phyloP scores from a whole-genome alignment of 345 rosid species.

The Crucihimalaya himalaica region DNA sequence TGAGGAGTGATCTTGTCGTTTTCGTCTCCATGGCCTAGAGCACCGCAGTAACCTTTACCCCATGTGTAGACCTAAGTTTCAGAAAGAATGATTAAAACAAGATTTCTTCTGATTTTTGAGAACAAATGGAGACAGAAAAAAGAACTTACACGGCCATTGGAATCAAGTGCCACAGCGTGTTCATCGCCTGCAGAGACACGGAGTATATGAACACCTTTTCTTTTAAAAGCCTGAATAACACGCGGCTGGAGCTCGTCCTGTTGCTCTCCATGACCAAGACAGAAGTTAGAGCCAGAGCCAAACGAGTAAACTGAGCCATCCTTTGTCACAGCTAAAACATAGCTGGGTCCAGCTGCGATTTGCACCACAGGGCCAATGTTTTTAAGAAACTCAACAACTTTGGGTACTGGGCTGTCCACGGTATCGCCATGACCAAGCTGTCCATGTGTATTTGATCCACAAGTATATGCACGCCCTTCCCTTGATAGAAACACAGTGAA shows the following conservation, averaged over 20 bases:
- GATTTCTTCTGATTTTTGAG: background rate
- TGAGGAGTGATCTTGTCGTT: constrained; percentile 83
- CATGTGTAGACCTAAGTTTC: constrained; percentile 78
- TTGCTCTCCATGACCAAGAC: constrained; percentile 98
- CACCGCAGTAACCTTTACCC: constrained; percentile 99
- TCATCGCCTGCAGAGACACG: constrained; percentile 98
- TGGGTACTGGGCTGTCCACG: constrained; percentile 75
- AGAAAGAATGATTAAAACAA: constrained; percentile 22
- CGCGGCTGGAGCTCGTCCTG: constrained; percentile 85
- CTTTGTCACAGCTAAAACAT: constrained; percentile 66
- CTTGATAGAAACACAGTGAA: constrained; percentile 85
- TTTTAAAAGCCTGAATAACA: constrained; percentile 67
- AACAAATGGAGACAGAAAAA: constrained; percentile 10
- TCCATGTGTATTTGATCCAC: constrained; percentile 82
- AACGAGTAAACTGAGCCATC: constrained; percentile 79
- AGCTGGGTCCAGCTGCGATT: constrained; percentile 89
- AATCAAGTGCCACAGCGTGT: constrained; percentile 95
- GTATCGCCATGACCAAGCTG: constrained; percentile 96
- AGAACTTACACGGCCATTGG: constrained; percentile 77
- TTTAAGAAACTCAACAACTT: constrained; percentile 55
- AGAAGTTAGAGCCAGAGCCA: constrained; percentile 87
- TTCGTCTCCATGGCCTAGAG: constrained; percentile 96
- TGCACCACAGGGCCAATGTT: constrained; percentile 69
- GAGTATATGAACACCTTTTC: constrained; percentile 68
- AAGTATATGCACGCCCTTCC: constrained; percentile 72